Conservation (phyloP, 768 basidiomycete genomes). For the Russula ochroleuca region DNA sequence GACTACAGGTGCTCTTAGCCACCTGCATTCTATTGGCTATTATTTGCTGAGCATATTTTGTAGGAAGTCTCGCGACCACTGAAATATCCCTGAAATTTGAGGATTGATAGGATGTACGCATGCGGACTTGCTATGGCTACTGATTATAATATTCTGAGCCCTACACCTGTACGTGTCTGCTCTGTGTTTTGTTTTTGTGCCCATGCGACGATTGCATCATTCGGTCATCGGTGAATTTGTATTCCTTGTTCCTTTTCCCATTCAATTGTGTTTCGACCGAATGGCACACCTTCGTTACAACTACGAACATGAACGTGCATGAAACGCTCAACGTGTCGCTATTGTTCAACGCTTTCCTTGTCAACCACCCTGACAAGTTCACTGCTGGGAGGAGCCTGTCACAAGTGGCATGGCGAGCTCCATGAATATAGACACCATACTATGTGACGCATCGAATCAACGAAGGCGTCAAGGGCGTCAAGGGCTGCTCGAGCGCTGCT, state of each 20-base stretch:
- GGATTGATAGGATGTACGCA: constrained; percentile 8
- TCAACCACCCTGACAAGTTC: constrained; percentile 35
- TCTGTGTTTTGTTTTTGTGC: constrained; percentile 16
- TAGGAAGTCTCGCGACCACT: constrained; percentile 90
- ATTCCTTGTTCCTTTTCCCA: constrained; percentile 9
- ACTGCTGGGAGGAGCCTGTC: too few species aligned
- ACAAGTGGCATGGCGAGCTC: constrained; percentile 38
- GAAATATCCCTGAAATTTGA: constrained; percentile 44
- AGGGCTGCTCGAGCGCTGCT: too few species aligned
- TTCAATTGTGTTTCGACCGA: background rate
- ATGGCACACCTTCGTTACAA: background rate
- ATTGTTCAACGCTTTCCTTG: too few species aligned
- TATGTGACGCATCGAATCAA: constrained; percentile 39
- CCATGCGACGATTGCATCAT: constrained; percentile 9
- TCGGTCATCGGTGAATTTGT: constrained; percentile 17
- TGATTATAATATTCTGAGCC: constrained; percentile 18
- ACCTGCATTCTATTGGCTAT: background rate
- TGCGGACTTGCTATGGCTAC: constrained; percentile 17
- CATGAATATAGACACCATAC: constrained; percentile 32
- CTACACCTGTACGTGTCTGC: constrained; percentile 19
- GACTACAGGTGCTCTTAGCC: constrained; percentile 69
- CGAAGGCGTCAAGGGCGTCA: constrained; percentile 38
- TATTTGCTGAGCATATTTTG: constrained; percentile 13
- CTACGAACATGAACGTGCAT: background rate
- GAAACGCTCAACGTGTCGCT: too few species aligned